Conservation (phyloP, 306 rosid species). For the Castanea sativa region DNA sequence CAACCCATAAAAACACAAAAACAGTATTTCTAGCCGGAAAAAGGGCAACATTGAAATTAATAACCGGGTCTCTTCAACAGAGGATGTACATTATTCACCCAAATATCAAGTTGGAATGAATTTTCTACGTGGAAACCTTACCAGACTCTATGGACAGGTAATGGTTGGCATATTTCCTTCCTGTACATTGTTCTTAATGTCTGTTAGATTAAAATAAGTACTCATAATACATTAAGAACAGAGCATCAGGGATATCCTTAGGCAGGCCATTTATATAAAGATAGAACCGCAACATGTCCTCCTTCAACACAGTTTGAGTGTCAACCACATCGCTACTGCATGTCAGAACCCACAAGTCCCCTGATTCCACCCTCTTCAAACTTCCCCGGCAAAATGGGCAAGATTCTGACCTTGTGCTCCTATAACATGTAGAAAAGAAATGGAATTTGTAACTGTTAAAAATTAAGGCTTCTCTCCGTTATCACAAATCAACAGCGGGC, state of each 20-base stretch:
- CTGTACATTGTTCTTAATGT: slow-evolving; percentile 20
- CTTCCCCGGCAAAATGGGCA: slow-evolving; percentile 90
- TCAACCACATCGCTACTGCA: slow-evolving; percentile 53
- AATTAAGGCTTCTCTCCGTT: neutral
- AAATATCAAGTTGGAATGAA: neutral
- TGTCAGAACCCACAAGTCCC: slow-evolving; percentile 76
- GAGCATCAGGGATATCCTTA: slow-evolving; percentile 55
- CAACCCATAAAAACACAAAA: neutral
- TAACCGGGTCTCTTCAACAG: slow-evolving; percentile 10
- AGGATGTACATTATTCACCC: slow-evolving; percentile 17
- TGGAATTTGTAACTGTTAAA: neutral
- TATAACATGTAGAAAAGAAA: slow-evolving; percentile 21
- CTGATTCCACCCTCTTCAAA: slow-evolving; percentile 58
- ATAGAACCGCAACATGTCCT: slow-evolving; percentile 54
- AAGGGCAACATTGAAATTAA: neutral
- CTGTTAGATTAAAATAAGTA: slow-evolving; percentile 44
- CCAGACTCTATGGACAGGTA: slow-evolving; percentile 27
- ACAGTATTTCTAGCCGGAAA: neutral
- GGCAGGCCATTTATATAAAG: slow-evolving; percentile 66
- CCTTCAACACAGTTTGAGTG: slow-evolving; percentile 49
- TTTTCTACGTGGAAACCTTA: slow-evolving; percentile 8
- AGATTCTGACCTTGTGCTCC: slow-evolving; percentile 73
- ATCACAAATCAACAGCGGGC: neutral
- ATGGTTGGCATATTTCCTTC: slow-evolving; percentile 16
- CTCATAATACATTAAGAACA: slow-evolving; percentile 61